Percentiles rank a stretch among this genome's conserved stretches.
Evolutionary conservation across 495 filamentous ascomycete species (phyloP).

Genomic region (Podospora appendiculata): DNA sequence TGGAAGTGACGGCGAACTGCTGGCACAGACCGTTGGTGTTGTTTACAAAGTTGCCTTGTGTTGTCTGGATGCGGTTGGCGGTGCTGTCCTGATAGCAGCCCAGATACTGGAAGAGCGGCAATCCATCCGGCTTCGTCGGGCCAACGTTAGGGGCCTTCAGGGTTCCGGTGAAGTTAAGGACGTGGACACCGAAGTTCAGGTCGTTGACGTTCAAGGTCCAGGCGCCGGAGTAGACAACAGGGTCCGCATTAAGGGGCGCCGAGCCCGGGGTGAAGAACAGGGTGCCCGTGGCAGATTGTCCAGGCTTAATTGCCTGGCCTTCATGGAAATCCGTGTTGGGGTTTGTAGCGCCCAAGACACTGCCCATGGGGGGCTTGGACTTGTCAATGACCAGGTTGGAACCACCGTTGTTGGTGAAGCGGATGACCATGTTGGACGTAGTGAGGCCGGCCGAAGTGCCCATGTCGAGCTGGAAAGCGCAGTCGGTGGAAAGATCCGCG

Average conservation of each 20-base stretch:
- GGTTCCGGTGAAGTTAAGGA: slow-evolving; percentile 23
- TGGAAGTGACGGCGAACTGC: slow-evolving; percentile 16
- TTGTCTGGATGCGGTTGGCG: slow-evolving; percentile 20
- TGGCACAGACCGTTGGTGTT: slow-evolving; percentile 30
- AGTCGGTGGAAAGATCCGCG: slow-evolving; percentile 8
- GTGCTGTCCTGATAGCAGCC: slow-evolving; percentile 30
- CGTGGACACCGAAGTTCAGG: slow-evolving; percentile 26
- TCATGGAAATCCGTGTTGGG: slow-evolving; percentile 26
- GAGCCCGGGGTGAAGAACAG: slow-evolving; percentile 22
- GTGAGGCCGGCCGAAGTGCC: slow-evolving; percentile 11
- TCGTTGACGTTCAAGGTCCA: slow-evolving; percentile 40
- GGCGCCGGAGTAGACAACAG: slow-evolving; percentile 15
- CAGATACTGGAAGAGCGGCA: slow-evolving; percentile 24
- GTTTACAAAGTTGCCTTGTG: slow-evolving; percentile 13
- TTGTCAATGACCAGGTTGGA: slow-evolving; percentile 22
- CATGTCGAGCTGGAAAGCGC: slow-evolving; percentile 12
- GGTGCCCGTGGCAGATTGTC: slow-evolving; percentile 15
- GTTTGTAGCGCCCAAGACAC: slow-evolving; percentile 20
- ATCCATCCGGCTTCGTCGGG: slow-evolving; percentile 20
- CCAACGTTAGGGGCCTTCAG: slow-evolving; percentile 19
- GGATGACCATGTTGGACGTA: slow-evolving; percentile 11
- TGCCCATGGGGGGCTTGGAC: slow-evolving; percentile 21
- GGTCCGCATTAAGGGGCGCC: slow-evolving; percentile 14
- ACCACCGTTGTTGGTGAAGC: slow-evolving; percentile 28
- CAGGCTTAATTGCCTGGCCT: slow-evolving; percentile 20